Evolutionary conservation across 1,284 basidiomycete genomes (phyloP), one percentile per base, ranked within the genome.

Genomic region (Rhodotorula sp.): DNA sequence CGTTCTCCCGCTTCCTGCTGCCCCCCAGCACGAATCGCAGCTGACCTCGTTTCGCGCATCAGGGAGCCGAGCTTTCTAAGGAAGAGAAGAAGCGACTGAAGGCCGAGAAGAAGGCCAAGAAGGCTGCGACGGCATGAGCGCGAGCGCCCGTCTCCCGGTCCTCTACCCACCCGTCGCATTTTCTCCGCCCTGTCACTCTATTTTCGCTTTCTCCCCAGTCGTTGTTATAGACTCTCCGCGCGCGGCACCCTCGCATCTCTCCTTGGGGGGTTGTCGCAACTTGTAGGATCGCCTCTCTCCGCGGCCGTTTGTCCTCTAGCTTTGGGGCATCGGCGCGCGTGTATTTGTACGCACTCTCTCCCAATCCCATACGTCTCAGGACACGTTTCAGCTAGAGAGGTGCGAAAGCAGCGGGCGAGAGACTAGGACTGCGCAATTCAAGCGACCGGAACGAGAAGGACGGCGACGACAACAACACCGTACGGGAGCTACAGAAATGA

Each of bases 51-150:
- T 6, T 7, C 33, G 18, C 20, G 14, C 14, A 20, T 7, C 33
- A 42, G 55, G 54, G 63, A 29, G 48, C 46, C 42, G 64, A 45
- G 45, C 42, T 53, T 26, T 45, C 24, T 18, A 62, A 57, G 54
- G 66, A 62, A 60, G 58, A 66, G 64, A 60, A 66, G 59, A 61
- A 61, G 59, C 30, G 30, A 30, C 30, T 42, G n/a, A 66, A 66
- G 54, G 65, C 44, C 1, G 67, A 54, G n/a, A 68, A 64, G 53
- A 68, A 64, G 67, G 58, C 62, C 2, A 67, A 64, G 62, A 68
- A 64, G 62, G 58, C 55, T 4, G 57, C 42, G 17, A 56, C 60
- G 54, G 66, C 64, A 48, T 46, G 44, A 61, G n/a, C 26, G 53
- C 22, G 53, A n/a, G 37, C 37, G 10, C 37, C 10, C 17, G 12